Base-by-base conservation (phyloP, 306 rosid species). In the Glycine soja region DNA sequence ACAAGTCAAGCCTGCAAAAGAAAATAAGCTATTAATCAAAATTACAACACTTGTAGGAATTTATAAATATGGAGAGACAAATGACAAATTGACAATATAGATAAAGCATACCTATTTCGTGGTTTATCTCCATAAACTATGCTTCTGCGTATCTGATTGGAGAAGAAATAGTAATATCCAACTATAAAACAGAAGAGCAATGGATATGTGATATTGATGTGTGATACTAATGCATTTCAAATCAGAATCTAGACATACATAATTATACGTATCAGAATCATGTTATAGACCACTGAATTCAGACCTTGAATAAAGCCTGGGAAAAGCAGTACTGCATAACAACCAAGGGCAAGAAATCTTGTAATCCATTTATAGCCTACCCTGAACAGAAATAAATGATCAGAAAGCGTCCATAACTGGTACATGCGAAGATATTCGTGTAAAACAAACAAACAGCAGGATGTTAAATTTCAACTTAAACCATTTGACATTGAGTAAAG, bases 291-390 rank as follows among this genome's bases (percentile, higher is more conserved):
- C 42, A 59, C 69, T 40, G 67, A 80, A 80, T 38, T 58, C 87
- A 62, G 38, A 94, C 98, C 95, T 95, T 90, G 97, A 80, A 95
- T 8, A 78, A 92, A 87, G 42, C 98, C 98, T 12, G 98, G 98
- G 62, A 89, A 66, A 47, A 95, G 89, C 57, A 91, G 74, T 15
- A 91, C 9, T 18, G 91, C 83, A 81, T 95, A 95, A 77, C 94
- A 92, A 70, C 93, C 79, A 53, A 95, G 95, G 79, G 97, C 91
- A 54, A 92, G 84, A 82, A 91, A 89, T 90, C 86, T 86, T 73
- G 87, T 80, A 32, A 95, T 85, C 98, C 97, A 95, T 88, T 82
- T 90, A 86, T 88, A 95, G 83, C 97, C 98, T 88, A 92, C 90
- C 93, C 98, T 95, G 98, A 85, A 92, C 57, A 77, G 72, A 86